Evolutionary conservation across 2,329 filamentous ascomycete genomes (phyloP).

Genomic region (Scleromitrula shiraiana): DNA sequence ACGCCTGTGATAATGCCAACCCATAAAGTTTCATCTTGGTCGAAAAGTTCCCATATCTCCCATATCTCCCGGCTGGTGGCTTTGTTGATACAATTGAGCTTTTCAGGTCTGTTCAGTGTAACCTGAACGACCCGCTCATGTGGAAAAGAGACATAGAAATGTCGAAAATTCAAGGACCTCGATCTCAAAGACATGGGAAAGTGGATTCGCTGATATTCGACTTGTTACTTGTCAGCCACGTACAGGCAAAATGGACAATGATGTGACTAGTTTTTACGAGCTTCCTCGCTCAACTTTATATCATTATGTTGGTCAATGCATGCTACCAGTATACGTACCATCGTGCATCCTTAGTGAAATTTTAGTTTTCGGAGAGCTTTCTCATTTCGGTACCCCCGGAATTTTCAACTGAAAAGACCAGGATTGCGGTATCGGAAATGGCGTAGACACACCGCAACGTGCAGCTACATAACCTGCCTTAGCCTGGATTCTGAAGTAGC

Average conservation of each 20-base stretch:
- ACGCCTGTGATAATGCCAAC: conserved; percentile 55
- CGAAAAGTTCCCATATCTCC: conserved; percentile 49
- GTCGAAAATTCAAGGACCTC: conserved; percentile 4
- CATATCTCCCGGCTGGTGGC: conserved; percentile 33
- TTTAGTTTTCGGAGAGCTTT: neutral
- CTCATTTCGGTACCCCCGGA: conserved; percentile 2
- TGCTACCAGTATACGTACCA: neutral
- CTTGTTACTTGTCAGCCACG: neutral
- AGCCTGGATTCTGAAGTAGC: neutral
- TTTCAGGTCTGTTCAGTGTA: conserved; percentile 47
- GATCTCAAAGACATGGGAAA: conserved; percentile 6
- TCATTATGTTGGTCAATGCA: neutral
- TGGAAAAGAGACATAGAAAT: conserved; percentile 39
- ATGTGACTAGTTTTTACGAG: conserved; percentile 1
- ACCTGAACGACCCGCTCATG: conserved; percentile 46
- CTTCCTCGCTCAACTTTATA: conserved; percentile 9
- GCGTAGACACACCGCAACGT: neutral
- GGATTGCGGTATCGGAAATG: conserved; percentile 1
- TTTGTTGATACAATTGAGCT: conserved; percentile 46
- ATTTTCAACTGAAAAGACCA: neutral
- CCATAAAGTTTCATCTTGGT: conserved; percentile 48
- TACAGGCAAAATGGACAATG: neutral
- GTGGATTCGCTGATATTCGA: neutral
- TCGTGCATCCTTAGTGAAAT: neutral
- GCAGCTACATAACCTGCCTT: neutral